Evolutionary conservation across 176 grass and related monocot species (phyloP).

Genomic region (Pharus latifolius): DNA sequence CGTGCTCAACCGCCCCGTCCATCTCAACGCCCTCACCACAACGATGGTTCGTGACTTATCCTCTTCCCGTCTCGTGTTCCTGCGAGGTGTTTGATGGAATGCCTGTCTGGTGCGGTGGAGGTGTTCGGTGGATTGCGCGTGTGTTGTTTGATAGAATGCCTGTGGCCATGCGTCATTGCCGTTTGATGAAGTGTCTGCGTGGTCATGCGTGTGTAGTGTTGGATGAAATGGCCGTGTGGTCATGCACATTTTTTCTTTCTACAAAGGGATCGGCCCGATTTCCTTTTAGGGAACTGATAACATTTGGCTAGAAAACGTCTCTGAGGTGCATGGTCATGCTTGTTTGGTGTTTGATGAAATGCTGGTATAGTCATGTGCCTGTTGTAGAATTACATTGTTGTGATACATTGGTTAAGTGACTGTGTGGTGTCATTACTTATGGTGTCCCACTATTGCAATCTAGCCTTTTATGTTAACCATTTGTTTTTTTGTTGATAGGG

Average conservation of each 20-base stretch:
- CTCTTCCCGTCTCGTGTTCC: neutral
- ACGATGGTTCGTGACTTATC: constrained; percentile 43
- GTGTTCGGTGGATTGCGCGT: neutral
- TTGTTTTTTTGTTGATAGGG: constrained; percentile 23
- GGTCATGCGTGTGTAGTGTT: neutral
- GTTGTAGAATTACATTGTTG: neutral
- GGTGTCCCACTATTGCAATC: neutral
- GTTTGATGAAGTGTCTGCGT: neutral
- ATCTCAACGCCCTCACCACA: constrained; percentile 65
- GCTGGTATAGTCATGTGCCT: neutral
- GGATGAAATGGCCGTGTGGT: no score
- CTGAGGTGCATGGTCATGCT: no score
- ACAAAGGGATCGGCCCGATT: no score
- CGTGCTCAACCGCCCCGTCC: constrained; percentile 65
- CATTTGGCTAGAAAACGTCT: no score
- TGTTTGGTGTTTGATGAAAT: neutral
- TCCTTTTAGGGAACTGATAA: no score
- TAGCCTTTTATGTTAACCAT: no score
- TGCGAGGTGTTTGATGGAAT: neutral
- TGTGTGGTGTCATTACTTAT: no score
- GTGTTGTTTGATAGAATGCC: neutral
- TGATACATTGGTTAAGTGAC: neutral
- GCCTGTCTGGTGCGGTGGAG: neutral
- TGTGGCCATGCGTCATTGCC: neutral
- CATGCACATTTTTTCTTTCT: no score